Conservation (phyloP, 2,329 filamentous ascomycete genomes). For the Curvularia verruculosa region DNA sequence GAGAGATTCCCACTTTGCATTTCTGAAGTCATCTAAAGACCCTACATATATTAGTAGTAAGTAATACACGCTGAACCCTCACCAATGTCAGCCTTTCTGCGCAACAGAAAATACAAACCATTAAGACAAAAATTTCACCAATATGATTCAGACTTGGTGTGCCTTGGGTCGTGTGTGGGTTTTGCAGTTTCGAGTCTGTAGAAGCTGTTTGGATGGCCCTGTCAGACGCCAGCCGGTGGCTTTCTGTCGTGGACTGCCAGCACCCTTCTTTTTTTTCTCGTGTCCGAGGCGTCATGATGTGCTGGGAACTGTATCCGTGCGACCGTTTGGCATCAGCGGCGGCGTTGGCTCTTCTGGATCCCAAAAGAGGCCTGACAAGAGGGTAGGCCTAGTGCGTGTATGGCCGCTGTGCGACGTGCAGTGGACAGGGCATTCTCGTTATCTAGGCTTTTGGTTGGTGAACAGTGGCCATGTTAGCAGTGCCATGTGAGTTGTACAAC, state of each 20-base stretch:
- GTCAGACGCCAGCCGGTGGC: constrained; percentile 19
- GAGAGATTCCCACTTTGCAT: constrained; percentile 10
- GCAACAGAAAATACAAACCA: neutral
- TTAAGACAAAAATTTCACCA: neutral
- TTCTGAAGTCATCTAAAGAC: constrained; percentile 3
- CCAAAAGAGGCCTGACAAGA: constrained; percentile 27
- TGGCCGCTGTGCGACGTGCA: constrained; percentile 10
- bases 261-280: constrained; percentile 5
- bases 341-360: constrained; percentile 22
- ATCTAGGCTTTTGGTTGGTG: constrained; percentile 17
- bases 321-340: constrained; percentile 21
- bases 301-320: constrained; percentile 28
- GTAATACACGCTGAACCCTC: neutral
- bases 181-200: neutral
- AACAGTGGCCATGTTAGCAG: constrained; percentile 35
- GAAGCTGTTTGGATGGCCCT: neutral
- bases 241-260: constrained; percentile 34
- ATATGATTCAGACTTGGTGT: too few species aligned
- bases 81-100: neutral
- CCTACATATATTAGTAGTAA: constrained; percentile 20
- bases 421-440: constrained; percentile 25
- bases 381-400: constrained; percentile 10
- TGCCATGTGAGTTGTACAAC: constrained; percentile 29
- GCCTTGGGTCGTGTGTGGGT: too few species aligned
- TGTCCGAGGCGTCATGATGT: constrained; percentile 21